phyloP scores from a whole-genome alignment of 805 yeast genomes.

The Hanseniaspora nectarophila region DNA sequence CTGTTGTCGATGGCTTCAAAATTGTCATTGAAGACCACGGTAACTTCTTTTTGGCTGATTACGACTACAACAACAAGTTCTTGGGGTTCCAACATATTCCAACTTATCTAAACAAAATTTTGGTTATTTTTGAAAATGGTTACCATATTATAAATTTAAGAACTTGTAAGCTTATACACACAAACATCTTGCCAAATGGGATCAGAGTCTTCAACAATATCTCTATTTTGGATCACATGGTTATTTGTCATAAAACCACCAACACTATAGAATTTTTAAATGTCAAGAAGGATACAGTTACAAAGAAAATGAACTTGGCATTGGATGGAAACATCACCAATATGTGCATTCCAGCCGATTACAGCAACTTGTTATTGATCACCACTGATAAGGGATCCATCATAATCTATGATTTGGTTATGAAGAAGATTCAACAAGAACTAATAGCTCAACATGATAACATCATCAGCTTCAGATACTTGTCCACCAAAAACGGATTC shows the following conservation, averaged over 20 bases:
- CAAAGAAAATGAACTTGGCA: constrained; percentile 47
- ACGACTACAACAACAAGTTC: constrained; percentile 27
- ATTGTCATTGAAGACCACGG: constrained; percentile 5
- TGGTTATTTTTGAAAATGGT: constrained; percentile 61
- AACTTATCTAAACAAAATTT: constrained; percentile 80
- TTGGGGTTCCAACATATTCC: constrained; percentile 50
- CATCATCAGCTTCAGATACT: constrained; percentile 55
- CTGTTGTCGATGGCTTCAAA: constrained; percentile 6
- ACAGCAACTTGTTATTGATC: constrained; percentile 7
- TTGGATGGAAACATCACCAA: constrained; percentile 33
- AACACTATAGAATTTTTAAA: constrained; percentile 49
- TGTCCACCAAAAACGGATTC: constrained; percentile 84
- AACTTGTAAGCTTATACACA: constrained; percentile 43
- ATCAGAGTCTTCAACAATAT: constrained; percentile 50
- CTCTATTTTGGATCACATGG: constrained; percentile 74
- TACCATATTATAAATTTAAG: constrained; percentile 59
- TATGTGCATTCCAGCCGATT: constrained; percentile 8
- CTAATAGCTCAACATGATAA: constrained; percentile 83
- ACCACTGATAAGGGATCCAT: constrained; percentile 11
- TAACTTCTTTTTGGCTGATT: background rate
- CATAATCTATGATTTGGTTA: constrained; percentile 5
- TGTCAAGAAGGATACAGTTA: constrained; percentile 31
- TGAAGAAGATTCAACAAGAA: constrained; percentile 15
- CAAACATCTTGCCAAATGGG: constrained; percentile 41
- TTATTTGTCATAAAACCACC: constrained; percentile 61